These are phyloP conservation scores for Chalciporus piperatus DNA, from an alignment of 768 basidiomycete genomes.

Conservation along the genomic window DNA sequence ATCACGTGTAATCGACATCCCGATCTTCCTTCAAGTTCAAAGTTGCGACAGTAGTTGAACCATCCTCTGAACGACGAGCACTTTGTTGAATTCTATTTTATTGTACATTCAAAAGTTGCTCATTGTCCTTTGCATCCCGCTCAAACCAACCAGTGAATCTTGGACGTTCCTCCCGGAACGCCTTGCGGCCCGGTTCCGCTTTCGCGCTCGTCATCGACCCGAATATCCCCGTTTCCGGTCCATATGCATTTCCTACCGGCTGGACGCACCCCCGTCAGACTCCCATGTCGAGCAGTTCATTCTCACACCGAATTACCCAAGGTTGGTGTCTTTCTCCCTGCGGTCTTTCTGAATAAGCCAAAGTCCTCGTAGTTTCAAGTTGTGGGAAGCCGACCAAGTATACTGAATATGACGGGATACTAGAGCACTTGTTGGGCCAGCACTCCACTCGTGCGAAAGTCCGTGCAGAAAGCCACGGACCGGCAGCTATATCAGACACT, in stretches of 20 bases:
- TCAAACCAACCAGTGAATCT: not conserved
- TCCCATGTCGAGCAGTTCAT: not conserved
- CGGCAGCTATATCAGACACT: not conserved
- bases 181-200: not conserved
- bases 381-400: too few relatives aligned
- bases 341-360: not conserved
- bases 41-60: too few relatives aligned
- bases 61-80: too few relatives aligned
- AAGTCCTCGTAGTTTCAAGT: not conserved
- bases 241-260: not conserved
- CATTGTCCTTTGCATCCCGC: too few relatives aligned
- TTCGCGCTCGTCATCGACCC: slow-evolving; percentile 3
- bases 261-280: not conserved
- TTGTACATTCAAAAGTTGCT: not conserved
- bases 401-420: not conserved
- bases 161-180: not conserved
- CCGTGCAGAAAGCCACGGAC: not conserved
- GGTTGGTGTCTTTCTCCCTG: not conserved
- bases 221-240: slow-evolving; percentile 5
- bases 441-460: not conserved
- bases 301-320: slow-evolving; percentile 1
- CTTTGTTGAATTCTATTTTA: not conserved
- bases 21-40: too few relatives aligned
- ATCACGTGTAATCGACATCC: not conserved
- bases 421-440: too few relatives aligned